phyloP scores from a whole-genome alignment of 352 stramenopile genomes.

The Phytophthora rubi region DNA sequence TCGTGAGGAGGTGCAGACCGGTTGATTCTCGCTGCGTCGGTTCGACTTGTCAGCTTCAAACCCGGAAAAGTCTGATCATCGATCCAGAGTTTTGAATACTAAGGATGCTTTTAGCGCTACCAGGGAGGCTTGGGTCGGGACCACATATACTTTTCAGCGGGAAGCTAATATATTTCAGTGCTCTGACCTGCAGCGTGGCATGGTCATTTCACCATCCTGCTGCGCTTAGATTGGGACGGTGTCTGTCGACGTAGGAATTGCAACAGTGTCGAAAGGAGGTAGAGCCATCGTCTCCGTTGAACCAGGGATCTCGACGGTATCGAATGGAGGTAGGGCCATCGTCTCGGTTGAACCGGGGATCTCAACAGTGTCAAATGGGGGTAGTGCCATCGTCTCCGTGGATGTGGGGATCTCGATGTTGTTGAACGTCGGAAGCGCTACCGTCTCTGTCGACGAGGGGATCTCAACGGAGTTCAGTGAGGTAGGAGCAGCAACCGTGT shows the following conservation, averaged over 20 bases:
- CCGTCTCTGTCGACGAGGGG: slow-evolving; percentile 16
- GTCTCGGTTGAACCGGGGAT: neutral
- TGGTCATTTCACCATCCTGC: neutral
- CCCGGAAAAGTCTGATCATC: neutral
- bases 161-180: neutral
- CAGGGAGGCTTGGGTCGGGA: neutral
- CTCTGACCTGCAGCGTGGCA: neutral
- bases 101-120: too few relatives aligned
- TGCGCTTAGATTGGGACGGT: neutral
- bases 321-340: neutral
- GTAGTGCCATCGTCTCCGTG: slow-evolving; percentile 9
- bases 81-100: too few relatives aligned
- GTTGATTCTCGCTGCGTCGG: slow-evolving; percentile 4
- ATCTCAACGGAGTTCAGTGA: slow-evolving; percentile 19
- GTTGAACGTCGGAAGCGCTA: slow-evolving; percentile 15
- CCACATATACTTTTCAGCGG: neutral
- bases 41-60: slow-evolving; percentile 21
- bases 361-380: neutral
- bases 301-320: neutral
- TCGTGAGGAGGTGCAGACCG: neutral
- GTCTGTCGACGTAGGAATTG: neutral
- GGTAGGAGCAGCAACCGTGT: slow-evolving; percentile 9
- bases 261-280: neutral
- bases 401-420: slow-evolving; percentile 9
- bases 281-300: neutral